Base-by-base conservation (phyloP, 768 basidiomycete genomes). In the Pleurotus giganteus region DNA sequence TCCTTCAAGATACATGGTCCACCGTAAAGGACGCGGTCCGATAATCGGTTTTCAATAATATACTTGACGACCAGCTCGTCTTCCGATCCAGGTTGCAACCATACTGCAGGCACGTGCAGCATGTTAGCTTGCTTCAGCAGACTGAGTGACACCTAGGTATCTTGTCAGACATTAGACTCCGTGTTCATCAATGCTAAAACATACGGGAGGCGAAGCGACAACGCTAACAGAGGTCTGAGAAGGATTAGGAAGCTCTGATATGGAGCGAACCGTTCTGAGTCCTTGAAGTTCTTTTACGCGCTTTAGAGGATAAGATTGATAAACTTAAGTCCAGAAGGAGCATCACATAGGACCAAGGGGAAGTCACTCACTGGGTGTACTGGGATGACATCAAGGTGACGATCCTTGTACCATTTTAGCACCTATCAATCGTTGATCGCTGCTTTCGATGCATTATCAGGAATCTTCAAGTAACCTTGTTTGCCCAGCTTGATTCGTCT, bases 1-100 rank as follows among this genome's bases (percentile, higher is more conserved):
- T 63, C 60, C 36, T 44, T 49, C 15, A 63, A 36, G 3, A 63
- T 63, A 43, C 62, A 63, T 7, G 62, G 62, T 26, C 62, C 62
- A 13, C 62, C 60, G 34, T 52, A 52, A 4, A 52, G 21, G 13
- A 36, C 32, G 17, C 50, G 50, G 31, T 52, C 50, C 24, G 32
- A 36, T 36, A 52, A 17, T 21, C 37, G 3, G 13, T 36, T 37
- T 52, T 52, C 34, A 12, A 26, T 13, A 23, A 52, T 52, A 29
- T 52, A 52, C 34, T 52, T 36, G 50, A 52, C 23, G 9, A 52
- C 50, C 9, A 41, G 2, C 12, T 52, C 50, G 15, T 52, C 50
- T 37, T 52, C 34, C 15, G 50, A 36, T 12, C 50, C 50, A 5
- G 50, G 50, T 28, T 52, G 50, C n/a, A 52, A 26, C 50, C 50